Percentiles rank a stretch among this genome's conserved stretches.
Evolutionary conservation across 441 rosid genomes (phyloP).

Genomic region (Metrosideros polymorpha): DNA sequence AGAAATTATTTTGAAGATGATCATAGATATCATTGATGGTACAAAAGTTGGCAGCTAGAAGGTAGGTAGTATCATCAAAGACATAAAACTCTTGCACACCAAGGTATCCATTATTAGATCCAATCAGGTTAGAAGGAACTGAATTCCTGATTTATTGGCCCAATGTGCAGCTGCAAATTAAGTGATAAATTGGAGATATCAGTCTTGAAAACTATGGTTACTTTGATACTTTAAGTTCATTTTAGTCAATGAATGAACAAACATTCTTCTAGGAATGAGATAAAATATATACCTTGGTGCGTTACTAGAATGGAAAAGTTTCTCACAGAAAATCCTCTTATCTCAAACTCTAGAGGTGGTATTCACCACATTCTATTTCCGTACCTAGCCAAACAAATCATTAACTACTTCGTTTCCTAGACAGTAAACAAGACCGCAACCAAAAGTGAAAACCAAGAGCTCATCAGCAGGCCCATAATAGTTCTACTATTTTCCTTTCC

Average conservation of each 20-base stretch:
- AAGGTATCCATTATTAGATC: not conserved
- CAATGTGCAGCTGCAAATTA: not conserved
- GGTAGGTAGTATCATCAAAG: not conserved
- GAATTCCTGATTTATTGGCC: not conserved
- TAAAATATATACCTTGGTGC: not conserved
- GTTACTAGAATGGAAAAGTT: not conserved
- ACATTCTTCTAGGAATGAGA: not conserved
- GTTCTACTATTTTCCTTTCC: not conserved
- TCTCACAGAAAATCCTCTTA: not conserved
- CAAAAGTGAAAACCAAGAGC: not conserved
- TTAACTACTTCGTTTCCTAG: not conserved
- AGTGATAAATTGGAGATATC: not conserved
- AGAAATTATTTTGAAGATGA: not conserved
- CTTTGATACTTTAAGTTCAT: not conserved
- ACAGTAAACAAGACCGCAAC: not conserved
- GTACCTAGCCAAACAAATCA: not conserved
- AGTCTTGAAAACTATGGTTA: not conserved
- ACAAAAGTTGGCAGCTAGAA: not conserved
- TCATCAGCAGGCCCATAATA: not conserved
- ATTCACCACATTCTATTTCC: not conserved
- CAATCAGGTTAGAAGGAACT: not conserved
- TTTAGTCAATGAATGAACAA: not conserved
- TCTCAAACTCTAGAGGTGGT: not conserved
- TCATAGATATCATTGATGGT: not conserved
- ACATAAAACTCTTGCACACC: not conserved